phyloP scores from a whole-genome alignment of 495 filamentous ascomycete genomes.

The Sabuloglossum arenarium region DNA sequence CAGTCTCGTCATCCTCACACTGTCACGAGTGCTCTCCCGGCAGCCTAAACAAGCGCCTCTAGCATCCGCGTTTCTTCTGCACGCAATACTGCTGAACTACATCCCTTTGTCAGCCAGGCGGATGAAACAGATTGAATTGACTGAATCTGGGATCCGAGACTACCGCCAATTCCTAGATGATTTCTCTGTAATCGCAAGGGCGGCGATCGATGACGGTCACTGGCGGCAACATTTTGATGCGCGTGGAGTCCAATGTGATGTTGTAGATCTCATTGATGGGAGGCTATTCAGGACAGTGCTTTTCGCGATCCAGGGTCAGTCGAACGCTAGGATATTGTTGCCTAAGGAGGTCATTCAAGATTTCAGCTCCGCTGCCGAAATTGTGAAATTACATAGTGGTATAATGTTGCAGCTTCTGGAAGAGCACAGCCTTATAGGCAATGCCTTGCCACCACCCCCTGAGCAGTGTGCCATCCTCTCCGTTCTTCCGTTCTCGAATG shows the following conservation, averaged over 20 bases:
- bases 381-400: constrained; percentile 14
- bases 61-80: constrained; percentile 6
- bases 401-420: constrained; percentile 17
- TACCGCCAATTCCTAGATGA: constrained; percentile 11
- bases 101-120: constrained; percentile 1
- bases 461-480: constrained; percentile 7
- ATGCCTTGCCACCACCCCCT: constrained; percentile 9
- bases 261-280: constrained; percentile 46
- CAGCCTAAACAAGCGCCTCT: not conserved
- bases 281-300: constrained; percentile 24
- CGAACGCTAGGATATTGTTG: not conserved
- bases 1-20: not conserved
- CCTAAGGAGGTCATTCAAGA: constrained; percentile 7
- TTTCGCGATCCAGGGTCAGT: not conserved
- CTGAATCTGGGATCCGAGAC: constrained; percentile 1
- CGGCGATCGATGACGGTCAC: not conserved
- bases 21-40: not conserved
- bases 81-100: constrained; percentile 1
- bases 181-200: constrained; percentile 4
- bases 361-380: not conserved
- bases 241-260: constrained; percentile 20
- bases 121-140: constrained; percentile 1
- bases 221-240: constrained; percentile 4
- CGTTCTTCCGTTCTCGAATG: constrained; percentile 39
- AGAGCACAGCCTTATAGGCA: constrained; percentile 9